phyloP scores from a whole-genome alignment of 768 basidiomycete species.

The Tulasnella sp. region DNA sequence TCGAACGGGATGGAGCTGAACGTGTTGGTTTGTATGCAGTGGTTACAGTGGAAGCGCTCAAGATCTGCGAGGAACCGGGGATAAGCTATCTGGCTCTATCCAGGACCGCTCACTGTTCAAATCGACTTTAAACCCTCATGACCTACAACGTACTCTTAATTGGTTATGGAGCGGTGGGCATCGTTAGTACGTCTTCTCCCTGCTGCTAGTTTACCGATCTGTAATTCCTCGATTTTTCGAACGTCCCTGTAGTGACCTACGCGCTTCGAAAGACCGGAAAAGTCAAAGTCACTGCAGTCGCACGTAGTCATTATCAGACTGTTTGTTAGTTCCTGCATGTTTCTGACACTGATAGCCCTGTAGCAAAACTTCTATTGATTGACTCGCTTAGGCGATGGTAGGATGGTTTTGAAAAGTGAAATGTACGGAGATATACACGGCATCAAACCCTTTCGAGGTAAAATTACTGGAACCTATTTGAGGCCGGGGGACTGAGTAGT shows the following conservation, averaged over 20 bases:
- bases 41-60: too few species aligned
- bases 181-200: slow-evolving; percentile 49
- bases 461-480: background rate
- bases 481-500: slow-evolving; percentile 25
- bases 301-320: slow-evolving; percentile 59
- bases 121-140: background rate
- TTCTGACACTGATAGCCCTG: background rate
- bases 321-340: slow-evolving; percentile 45
- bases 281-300: slow-evolving; percentile 68
- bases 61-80: too few species aligned
- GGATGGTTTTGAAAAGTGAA: slow-evolving; percentile 53
- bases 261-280: slow-evolving; percentile 56
- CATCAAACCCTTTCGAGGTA: slow-evolving; percentile 65
- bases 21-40: too few species aligned
- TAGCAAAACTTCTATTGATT: background rate
- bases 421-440: slow-evolving; percentile 57
- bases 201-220: too few species aligned
- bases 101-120: too few species aligned
- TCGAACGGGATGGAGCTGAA: too few species aligned
- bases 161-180: slow-evolving; percentile 59
- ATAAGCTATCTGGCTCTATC: too few species aligned
- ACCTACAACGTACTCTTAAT: slow-evolving; percentile 29
- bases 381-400: background rate
- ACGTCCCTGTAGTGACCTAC: slow-evolving; percentile 46
- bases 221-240: too few species aligned